Conservation (phyloP, 176 grass and related monocot genomes). For the Lolium perenne region DNA sequence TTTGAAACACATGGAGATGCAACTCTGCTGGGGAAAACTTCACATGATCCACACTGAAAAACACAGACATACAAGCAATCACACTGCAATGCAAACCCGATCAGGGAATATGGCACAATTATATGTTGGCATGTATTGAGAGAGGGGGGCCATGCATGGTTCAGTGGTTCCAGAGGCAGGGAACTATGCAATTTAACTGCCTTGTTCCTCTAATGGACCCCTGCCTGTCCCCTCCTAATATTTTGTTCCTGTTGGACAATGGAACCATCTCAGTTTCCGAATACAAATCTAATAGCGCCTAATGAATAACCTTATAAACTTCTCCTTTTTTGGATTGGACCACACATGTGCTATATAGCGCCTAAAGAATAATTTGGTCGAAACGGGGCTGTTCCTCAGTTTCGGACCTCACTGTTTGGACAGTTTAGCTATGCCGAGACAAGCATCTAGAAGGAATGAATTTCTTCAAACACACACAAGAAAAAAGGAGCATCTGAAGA, state of each 20-base stretch:
- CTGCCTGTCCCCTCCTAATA: slow-evolving; percentile 43
- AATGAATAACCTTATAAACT: not conserved
- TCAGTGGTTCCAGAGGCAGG: slow-evolving; percentile 50
- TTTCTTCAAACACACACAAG: not conserved
- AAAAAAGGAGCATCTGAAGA: not conserved
- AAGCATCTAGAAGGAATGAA: not conserved
- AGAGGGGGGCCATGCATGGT: not conserved
- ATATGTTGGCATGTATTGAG: slow-evolving; percentile 24
- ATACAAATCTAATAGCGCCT: not conserved
- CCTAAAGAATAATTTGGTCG: not conserved
- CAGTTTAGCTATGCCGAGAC: not conserved
- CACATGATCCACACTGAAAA: slow-evolving; percentile 49
- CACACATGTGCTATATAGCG: not conserved
- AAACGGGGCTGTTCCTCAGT: not conserved
- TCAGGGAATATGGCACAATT: slow-evolving; percentile 45
- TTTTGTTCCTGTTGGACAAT: slow-evolving; percentile 35
- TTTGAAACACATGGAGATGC: not conserved
- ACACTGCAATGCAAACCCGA: slow-evolving; percentile 32
- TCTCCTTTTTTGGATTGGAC: slow-evolving; percentile 19
- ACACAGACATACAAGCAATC: not conserved
- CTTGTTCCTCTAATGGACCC: slow-evolving; percentile 44
- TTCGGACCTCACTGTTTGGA: slow-evolving; percentile 7
- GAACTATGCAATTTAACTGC: slow-evolving; percentile 45
- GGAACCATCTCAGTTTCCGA: slow-evolving; percentile 34
- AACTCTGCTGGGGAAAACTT: not conserved